phyloP scores from a whole-genome alignment of 305 asterid species.

The Solanum aculeatissimum region DNA sequence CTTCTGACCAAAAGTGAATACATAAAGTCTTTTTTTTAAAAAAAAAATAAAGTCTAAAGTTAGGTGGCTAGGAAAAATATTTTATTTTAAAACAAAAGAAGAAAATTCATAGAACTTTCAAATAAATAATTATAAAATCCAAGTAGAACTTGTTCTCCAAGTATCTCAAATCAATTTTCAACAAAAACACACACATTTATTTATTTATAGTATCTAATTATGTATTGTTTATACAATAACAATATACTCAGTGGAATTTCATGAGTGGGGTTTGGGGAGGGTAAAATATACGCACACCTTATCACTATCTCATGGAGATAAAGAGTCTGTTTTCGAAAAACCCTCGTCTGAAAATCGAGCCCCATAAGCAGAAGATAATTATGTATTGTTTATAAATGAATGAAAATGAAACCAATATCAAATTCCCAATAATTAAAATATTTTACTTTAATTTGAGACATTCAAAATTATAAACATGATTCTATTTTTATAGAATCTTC shows the following conservation, averaged over 20 bases:
- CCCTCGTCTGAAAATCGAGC: too few species aligned
- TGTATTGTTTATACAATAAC: too few species aligned
- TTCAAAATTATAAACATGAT: not conserved
- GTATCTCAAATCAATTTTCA: not conserved
- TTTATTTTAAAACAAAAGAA: not conserved
- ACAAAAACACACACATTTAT: not conserved
- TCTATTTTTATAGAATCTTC: not conserved
- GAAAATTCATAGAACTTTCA: not conserved
- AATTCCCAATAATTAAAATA: not conserved
- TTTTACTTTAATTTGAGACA: not conserved
- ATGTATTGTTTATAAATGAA: not conserved
- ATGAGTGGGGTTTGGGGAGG: too few species aligned
- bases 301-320: too few species aligned
- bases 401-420: not conserved
- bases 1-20: not conserved
- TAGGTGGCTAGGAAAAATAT: not conserved
- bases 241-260: too few species aligned
- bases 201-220: not conserved
- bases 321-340: too few species aligned
- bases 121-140: not conserved
- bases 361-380: too few species aligned
- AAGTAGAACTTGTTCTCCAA: not conserved
- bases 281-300: too few species aligned
- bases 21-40: not conserved
- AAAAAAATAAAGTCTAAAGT: not conserved